A percentile compares a stretch with the other conserved stretches of the same genome.
These are phyloP conservation scores for Candida insectalens DNA, from an alignment of 805 yeast species.

Conservation along the genomic window DNA sequence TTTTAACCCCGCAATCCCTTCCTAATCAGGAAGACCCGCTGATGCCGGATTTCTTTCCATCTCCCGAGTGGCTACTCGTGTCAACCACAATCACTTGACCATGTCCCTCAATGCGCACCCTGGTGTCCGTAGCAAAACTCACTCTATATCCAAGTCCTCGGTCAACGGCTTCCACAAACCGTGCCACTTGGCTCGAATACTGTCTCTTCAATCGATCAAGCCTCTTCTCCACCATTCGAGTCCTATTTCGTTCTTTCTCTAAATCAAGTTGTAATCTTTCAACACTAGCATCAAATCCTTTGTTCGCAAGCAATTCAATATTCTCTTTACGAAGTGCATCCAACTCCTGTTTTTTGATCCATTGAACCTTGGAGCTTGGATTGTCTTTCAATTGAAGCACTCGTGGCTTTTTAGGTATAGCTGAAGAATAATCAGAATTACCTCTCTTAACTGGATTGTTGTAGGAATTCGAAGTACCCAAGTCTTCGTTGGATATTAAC, in stretches of 20 bases:
- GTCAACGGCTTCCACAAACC: slow-evolving; percentile 58
- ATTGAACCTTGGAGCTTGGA: slow-evolving; percentile 55
- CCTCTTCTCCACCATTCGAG: slow-evolving; percentile 41
- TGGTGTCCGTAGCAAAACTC: slow-evolving; percentile 51
- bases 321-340: slow-evolving; percentile 51
- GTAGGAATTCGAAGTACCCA: no score
- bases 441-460: no score
- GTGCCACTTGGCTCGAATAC: slow-evolving; percentile 57
- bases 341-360: slow-evolving; percentile 43
- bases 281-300: not conserved
- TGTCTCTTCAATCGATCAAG: slow-evolving; percentile 43
- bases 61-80: no score
- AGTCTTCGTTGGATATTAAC: no score
- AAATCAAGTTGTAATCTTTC: slow-evolving; percentile 52
- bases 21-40: no score
- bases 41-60: no score
- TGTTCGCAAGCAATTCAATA: slow-evolving; percentile 32
- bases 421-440: no score
- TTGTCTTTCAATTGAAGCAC: slow-evolving; percentile 57
- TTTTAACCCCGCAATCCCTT: no score
- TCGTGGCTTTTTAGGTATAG: slow-evolving; percentile 21
- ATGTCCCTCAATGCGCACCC: slow-evolving; percentile 49
- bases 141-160: slow-evolving; percentile 63
- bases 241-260: slow-evolving; percentile 33
- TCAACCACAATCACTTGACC: no score